Conservation (phyloP, 768 basidiomycete species). For the Lyophyllum shimeji region DNA sequence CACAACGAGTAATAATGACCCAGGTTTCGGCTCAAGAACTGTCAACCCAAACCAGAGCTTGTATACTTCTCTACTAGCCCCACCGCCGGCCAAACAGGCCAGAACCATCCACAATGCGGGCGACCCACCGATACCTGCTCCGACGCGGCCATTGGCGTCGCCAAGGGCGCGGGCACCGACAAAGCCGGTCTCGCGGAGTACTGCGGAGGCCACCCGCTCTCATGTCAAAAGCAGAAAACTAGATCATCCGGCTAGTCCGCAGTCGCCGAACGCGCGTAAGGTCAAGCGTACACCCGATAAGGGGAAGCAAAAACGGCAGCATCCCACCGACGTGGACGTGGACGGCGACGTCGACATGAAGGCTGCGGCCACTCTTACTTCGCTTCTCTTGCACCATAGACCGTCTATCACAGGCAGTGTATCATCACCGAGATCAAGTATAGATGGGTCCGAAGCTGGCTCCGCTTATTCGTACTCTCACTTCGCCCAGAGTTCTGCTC, state of each 20-base stretch:
- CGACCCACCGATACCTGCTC: conserved; percentile 65
- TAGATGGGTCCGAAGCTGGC: conserved; percentile 67
- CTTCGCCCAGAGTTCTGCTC: conserved; percentile 66
- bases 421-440: conserved; percentile 70
- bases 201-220: conserved; percentile 47
- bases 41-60: conserved; percentile 54
- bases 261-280: conserved; percentile 42
- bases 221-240: conserved; percentile 37
- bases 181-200: conserved; percentile 42
- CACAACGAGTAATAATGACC: conserved; percentile 30
- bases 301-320: conserved; percentile 46
- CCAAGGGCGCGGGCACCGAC: conserved; percentile 40
- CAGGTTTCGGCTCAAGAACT: conserved; percentile 31
- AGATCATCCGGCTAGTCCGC: conserved; percentile 29
- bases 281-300: conserved; percentile 43
- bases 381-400: conserved; percentile 63
- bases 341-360: conserved; percentile 76
- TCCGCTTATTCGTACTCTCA: conserved; percentile 63
- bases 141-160: conserved; percentile 44
- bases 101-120: conserved; percentile 75
- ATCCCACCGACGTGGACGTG: conserved; percentile 30
- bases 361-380: conserved; percentile 79
- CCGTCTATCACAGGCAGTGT: conserved; percentile 59
- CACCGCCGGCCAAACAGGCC: conserved; percentile 73
- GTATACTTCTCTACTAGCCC: conserved; percentile 73